Base-by-base conservation (phyloP, 2,329 filamentous ascomycete species). In the Exophiala spinifera region DNA sequence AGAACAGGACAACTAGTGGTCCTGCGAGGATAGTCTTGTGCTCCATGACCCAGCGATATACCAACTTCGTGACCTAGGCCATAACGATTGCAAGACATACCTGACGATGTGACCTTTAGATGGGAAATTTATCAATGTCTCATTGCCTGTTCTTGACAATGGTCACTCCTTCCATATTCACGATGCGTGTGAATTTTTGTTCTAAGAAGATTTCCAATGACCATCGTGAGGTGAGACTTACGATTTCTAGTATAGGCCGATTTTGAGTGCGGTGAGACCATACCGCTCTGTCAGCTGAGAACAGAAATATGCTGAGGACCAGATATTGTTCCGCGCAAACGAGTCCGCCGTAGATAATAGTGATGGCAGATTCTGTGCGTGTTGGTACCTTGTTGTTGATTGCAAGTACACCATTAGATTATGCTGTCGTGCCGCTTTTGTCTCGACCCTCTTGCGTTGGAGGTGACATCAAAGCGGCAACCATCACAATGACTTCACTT, bases 51-150 rank as follows among this genome's bases (percentile, higher is more conserved):
- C 68, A 70, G 43, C 66, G 67, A 31, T 67, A 70, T 6, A 63
- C 60, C 11, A 74, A 61, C 13, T 67, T 55, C 46, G 64, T 14
- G 55, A 60, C 6, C 64, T 60, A 11, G 64, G 28, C 28, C 28
- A 31, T 11, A 10, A 3, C 61, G 49, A 67, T 61, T 2, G 64
- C 61, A 42, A 68, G 62, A 3, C 73, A 59, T 23, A 64, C 53
- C 39, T 65, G 57, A 0, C 70, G 59, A 2, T 69, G 65, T 20
- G 64, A 60, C 8, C 56, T 58, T 53, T 70, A 68, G 53, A 70
- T 64, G 5, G 67, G 77, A 48, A 79, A 80, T 20, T 70, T 63
- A 6, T 67, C 67, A 15, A 80, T 66, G 54, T 79, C 73, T 53
- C 75, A 17, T 14, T 40, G 33, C 13, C 11, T 31, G 28, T 31